Base-by-base conservation (phyloP, 1,139 yeast genomes). In the Taphrina deformans region DNA sequence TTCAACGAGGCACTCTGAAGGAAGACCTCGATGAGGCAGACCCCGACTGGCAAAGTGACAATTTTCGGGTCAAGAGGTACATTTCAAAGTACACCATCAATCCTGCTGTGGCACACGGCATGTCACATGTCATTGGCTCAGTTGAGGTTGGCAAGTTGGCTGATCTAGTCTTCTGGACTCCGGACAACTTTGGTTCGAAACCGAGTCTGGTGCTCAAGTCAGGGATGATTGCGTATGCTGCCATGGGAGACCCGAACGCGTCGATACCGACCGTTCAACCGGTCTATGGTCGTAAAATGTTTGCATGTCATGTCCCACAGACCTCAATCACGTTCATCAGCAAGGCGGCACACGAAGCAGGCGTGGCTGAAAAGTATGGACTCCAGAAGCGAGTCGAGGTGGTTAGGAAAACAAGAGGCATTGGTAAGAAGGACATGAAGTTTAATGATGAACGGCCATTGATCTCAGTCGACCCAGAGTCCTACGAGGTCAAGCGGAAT, bases 121-220 rank as follows among this genome's bases (percentile, higher is more conserved):
- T 62, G 59, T 51, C 66, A 4, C 65, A 62, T 27, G 33, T 63
- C 14, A 35, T 66, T 26, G 67, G 67, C 14, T 50, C 65, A 21
- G 65, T 66, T 3, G 67, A 66, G 41, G 66, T 66, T 1, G 67
- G 67, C n/a, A 66, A 66, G 33, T 58, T 66, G 21, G 67, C 67
- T 10, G 67, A 66, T 27, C 56, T 66, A 16, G 67, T 58, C 3
- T 55, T 66, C 29, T 66, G 67, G 67, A 44, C 50, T 6, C 51
- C 55, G n/a, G 66, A 50, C 7, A 31, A 45, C 29, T 66, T 66
- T 29, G 67, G 67, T 6, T 27, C 53, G 18, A 40, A 46, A 18
- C 67, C 67, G 6, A 26, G 26, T 12, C 51, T 63, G 53, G 64
- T 66, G 41, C 45, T 66, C 12, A 66, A 66, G 26, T 55, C 67